phyloP scores from a whole-genome alignment of 1,139 yeast genomes.

The Wickerhamomyces sp. region DNA sequence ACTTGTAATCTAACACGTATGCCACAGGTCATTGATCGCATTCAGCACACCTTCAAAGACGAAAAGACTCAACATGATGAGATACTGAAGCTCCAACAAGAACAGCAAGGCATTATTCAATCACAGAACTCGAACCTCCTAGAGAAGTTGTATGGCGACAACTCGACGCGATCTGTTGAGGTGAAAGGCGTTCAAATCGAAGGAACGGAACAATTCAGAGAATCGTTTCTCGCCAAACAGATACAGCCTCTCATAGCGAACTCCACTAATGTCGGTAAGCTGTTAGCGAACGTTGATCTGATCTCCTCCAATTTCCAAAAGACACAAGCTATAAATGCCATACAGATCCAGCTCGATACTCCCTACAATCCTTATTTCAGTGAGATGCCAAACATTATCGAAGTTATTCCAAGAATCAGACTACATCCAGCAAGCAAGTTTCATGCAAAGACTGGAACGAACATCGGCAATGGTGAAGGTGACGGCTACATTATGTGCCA shows the following conservation, averaged over 20 bases:
- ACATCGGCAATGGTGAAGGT: constrained; percentile 92
- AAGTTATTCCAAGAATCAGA: constrained; percentile 52
- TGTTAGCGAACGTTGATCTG: constrained; percentile 37
- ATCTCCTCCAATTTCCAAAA: constrained; percentile 39
- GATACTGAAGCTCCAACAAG: constrained; percentile 27
- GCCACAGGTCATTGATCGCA: no score
- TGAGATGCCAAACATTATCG: constrained; percentile 28
- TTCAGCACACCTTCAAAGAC: no score
- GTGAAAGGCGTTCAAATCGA: constrained; percentile 47
- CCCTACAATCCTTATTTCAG: neutral
- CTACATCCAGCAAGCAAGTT: constrained; percentile 59
- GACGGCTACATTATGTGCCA: constrained; percentile 83
- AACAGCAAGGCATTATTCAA: constrained; percentile 26
- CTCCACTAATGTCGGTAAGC: constrained; percentile 32
- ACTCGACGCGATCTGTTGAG: constrained; percentile 38
- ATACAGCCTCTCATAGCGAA: constrained; percentile 45
- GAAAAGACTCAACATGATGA: no score
- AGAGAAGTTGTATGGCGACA: constrained; percentile 33
- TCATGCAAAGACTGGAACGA: constrained; percentile 86
- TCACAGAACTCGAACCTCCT: constrained; percentile 37
- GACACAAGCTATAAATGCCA: constrained; percentile 27
- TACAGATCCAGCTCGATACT: constrained; percentile 26
- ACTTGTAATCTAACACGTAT: no score
- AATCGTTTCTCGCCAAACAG: constrained; percentile 47
- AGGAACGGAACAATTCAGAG: constrained; percentile 49